These are phyloP conservation scores for Phalaenopsis aphrodite DNA, from an alignment of 106 monocot species.

Conservation along the genomic window DNA sequence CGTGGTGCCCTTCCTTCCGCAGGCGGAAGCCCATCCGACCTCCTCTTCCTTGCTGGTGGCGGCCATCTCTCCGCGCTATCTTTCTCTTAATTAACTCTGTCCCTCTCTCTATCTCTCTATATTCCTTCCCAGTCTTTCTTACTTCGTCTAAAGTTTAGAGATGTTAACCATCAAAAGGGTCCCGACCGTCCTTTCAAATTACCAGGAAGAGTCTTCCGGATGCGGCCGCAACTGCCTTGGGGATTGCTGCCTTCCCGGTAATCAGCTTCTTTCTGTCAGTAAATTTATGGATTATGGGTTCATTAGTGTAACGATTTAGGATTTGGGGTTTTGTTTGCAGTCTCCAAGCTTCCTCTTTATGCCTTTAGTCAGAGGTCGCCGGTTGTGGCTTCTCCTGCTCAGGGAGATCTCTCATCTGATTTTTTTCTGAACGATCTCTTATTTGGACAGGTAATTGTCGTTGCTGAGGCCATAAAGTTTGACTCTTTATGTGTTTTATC, in stretches of 20 bases:
- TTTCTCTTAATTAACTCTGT: slow-evolving; percentile 9
- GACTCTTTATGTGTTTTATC: not conserved
- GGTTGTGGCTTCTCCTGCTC: not conserved
- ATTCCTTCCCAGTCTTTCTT: slow-evolving; percentile 16
- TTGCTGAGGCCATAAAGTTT: not conserved
- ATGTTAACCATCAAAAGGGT: slow-evolving; percentile 17
- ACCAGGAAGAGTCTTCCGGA: slow-evolving; percentile 10
- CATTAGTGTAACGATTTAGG: not conserved
- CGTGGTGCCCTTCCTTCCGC: slow-evolving; percentile 49
- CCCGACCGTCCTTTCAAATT: slow-evolving; percentile 13
- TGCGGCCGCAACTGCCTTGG: slow-evolving; percentile 21
- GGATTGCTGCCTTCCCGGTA: slow-evolving; percentile 15
- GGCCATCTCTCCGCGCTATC: slow-evolving; percentile 28
- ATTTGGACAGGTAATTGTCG: slow-evolving; percentile 46
- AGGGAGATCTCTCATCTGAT: slow-evolving; percentile 25
- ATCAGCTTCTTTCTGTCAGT: not conserved
- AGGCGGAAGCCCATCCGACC: slow-evolving; percentile 42
- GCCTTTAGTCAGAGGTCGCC: slow-evolving; percentile 15
- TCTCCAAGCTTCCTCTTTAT: slow-evolving; percentile 64
- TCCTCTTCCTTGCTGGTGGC: slow-evolving; percentile 41
- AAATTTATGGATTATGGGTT: not conserved
- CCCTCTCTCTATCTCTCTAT: not conserved
- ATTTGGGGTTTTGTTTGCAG: slow-evolving; percentile 18
- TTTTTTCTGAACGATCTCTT: slow-evolving; percentile 57
- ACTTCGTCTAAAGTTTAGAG: not conserved